Conservation (phyloP, 1,139 yeast species). For the Kurtzmaniella quercitrusa region DNA sequence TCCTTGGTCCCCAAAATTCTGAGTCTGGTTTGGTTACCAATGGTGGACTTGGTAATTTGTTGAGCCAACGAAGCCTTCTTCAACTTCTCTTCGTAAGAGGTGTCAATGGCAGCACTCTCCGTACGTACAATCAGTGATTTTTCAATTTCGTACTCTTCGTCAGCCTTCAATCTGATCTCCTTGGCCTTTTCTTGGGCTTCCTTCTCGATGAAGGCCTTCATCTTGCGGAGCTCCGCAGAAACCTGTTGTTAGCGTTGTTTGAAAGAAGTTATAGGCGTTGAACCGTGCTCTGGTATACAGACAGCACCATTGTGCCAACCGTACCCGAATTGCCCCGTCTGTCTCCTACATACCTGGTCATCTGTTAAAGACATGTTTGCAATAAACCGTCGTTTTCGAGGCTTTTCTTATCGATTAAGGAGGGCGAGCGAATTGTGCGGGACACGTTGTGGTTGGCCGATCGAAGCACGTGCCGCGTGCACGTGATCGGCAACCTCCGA, state of each 20-base stretch:
- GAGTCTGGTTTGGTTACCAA: constrained; percentile 91
- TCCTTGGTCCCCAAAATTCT: constrained; percentile 86
- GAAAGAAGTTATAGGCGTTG: not conserved
- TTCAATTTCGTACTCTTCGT: constrained; percentile 97
- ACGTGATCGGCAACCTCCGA: not conserved
- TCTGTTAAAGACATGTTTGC: constrained; percentile 39
- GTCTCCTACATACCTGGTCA: constrained; percentile 37
- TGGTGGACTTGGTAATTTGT: constrained; percentile 92
- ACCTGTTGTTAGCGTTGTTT: constrained; percentile 45
- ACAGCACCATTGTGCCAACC: not conserved
- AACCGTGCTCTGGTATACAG: not conserved
- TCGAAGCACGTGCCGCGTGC: not conserved
- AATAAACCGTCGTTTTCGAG: not conserved
- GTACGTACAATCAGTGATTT: constrained; percentile 91
- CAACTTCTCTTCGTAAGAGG: constrained; percentile 72
- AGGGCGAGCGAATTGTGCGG: constrained; percentile 1
- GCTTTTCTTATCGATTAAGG: constrained; percentile 3
- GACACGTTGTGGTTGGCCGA: constrained; percentile 1
- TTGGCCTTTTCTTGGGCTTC: constrained; percentile 99
- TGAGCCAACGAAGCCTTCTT: constrained; percentile 91
- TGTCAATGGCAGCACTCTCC: constrained; percentile 86
- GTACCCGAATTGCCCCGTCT: not conserved
- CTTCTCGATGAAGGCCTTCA: constrained; percentile 98
- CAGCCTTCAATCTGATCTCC: constrained; percentile 92
- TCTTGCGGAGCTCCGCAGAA: constrained; percentile 90